A percentile compares a stretch with the other conserved stretches of the same genome.
Conservation (phyloP, 2,329 filamentous ascomycete genomes). For the Dothideomycetes sp. region DNA sequence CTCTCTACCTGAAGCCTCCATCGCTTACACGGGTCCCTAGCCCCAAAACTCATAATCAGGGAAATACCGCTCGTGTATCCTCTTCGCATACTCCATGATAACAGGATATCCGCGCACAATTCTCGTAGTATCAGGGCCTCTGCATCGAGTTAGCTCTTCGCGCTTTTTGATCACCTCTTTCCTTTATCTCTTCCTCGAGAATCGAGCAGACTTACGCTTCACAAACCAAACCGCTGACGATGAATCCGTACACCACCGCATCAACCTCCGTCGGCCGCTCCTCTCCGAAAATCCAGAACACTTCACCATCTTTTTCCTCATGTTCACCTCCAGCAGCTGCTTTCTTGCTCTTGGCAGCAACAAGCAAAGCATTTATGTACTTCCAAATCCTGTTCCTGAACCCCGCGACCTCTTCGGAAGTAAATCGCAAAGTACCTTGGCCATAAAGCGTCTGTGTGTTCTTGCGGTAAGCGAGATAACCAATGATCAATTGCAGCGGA, state of each 20-base stretch:
- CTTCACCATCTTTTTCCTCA: too few species aligned
- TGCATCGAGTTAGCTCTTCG: too few species aligned
- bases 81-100: slow-evolving; percentile 46
- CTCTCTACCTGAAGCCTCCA: too few species aligned
- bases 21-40: too few species aligned
- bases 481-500: slow-evolving; percentile 43
- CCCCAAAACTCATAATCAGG: slow-evolving; percentile 39
- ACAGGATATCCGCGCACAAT: slow-evolving; percentile 40
- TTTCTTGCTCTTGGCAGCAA: slow-evolving; percentile 29
- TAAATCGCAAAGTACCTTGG: slow-evolving; percentile 48
- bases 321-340: slow-evolving; percentile 21
- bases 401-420: slow-evolving; percentile 38
- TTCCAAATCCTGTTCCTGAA: slow-evolving; percentile 46
- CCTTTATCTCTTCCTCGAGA: neutral
- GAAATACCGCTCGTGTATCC: slow-evolving; percentile 50
- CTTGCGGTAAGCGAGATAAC: slow-evolving; percentile 40
- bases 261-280: slow-evolving; percentile 49
- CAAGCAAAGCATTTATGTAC: slow-evolving; percentile 35
- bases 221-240: slow-evolving; percentile 44
- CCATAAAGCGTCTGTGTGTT: slow-evolving; percentile 39
- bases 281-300: slow-evolving; percentile 52
- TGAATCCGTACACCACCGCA: slow-evolving; percentile 48
- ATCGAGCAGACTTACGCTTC: slow-evolving; percentile 40
- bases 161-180: slow-evolving; percentile 26
- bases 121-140: slow-evolving; percentile 38